These are phyloP conservation scores for Scheffersomyces titani DNA, from an alignment of 1,139 yeast genomes.

Conservation along the genomic window DNA sequence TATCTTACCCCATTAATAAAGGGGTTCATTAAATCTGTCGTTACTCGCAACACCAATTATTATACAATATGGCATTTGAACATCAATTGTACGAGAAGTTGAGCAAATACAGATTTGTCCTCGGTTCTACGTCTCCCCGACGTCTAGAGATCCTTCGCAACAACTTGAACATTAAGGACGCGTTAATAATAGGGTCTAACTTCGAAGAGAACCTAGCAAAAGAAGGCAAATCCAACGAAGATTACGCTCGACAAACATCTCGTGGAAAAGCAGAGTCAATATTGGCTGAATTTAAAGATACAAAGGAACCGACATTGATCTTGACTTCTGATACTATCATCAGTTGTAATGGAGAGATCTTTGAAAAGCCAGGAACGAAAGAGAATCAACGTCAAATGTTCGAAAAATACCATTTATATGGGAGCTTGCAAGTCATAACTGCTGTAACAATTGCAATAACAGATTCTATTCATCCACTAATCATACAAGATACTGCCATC, in stretches of 20 bases:
- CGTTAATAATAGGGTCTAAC: slow-evolving; percentile 52
- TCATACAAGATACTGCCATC: slow-evolving; percentile 14
- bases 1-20: neutral
- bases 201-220: slow-evolving; percentile 79
- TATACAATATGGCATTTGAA: slow-evolving; percentile 9
- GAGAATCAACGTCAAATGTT: slow-evolving; percentile 47
- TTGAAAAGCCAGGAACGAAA: slow-evolving; percentile 73
- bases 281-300: slow-evolving; percentile 34
- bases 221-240: slow-evolving; percentile 43
- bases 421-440: slow-evolving; percentile 61
- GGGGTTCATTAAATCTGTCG: neutral
- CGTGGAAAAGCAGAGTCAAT: slow-evolving; percentile 59
- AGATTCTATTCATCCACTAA: neutral
- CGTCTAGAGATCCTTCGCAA: slow-evolving; percentile 62
- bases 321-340: slow-evolving; percentile 88
- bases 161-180: slow-evolving; percentile 60
- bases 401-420: slow-evolving; percentile 41
- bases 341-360: slow-evolving; percentile 57
- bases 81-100: slow-evolving; percentile 31
- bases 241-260: slow-evolving; percentile 75
- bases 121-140: slow-evolving; percentile 87
- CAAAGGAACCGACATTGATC: slow-evolving; percentile 29
- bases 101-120: slow-evolving; percentile 40
- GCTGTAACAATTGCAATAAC: slow-evolving; percentile 54
- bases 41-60: neutral